Conservation (phyloP, 2,329 filamentous ascomycete species). For the Fusarium torreyae region DNA sequence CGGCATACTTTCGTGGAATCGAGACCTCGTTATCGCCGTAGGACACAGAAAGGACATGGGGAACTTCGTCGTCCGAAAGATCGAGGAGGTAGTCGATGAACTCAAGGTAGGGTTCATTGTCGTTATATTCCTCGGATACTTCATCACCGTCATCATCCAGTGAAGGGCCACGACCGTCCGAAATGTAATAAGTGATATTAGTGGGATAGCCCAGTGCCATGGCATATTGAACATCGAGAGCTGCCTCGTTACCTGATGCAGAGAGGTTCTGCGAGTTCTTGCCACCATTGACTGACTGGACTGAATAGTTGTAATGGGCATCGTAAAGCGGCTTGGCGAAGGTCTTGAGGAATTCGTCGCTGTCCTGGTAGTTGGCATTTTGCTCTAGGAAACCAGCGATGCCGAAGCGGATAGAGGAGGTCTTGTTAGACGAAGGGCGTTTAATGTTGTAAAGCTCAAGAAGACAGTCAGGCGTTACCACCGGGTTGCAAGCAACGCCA, state of each 20-base stretch:
- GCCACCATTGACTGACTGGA: conserved; percentile 61
- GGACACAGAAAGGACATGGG: conserved; percentile 70
- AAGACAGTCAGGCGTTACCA: conserved; percentile 60
- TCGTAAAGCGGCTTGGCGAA: conserved; percentile 56
- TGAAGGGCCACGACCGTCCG: conserved; percentile 61
- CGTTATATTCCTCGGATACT: conserved; percentile 49
- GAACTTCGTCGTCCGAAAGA: conserved; percentile 61
- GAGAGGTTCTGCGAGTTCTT: conserved; percentile 59
- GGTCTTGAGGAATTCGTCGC: conserved; percentile 56
- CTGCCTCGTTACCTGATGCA: conserved; percentile 61
- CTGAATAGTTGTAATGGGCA: conserved; percentile 58
- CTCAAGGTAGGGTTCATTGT: conserved; percentile 72
- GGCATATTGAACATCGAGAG: conserved; percentile 65
- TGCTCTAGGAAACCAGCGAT: conserved; percentile 67
- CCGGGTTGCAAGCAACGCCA: conserved; percentile 51
- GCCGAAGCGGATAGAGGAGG: conserved; percentile 59
- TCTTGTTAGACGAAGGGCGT: conserved; percentile 50
- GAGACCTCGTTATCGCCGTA: conserved; percentile 72
- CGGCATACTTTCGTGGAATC: conserved; percentile 67
- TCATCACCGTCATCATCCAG: conserved; percentile 58
- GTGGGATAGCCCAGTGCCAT: conserved; percentile 63
- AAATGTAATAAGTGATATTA: conserved; percentile 61
- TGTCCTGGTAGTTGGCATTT: conserved; percentile 62
- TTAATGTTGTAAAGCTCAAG: conserved; percentile 63
- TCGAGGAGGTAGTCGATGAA: conserved; percentile 66